Base-by-base conservation (phyloP, 2,329 filamentous ascomycete genomes). In the Fusarium sterilihyphosum region DNA sequence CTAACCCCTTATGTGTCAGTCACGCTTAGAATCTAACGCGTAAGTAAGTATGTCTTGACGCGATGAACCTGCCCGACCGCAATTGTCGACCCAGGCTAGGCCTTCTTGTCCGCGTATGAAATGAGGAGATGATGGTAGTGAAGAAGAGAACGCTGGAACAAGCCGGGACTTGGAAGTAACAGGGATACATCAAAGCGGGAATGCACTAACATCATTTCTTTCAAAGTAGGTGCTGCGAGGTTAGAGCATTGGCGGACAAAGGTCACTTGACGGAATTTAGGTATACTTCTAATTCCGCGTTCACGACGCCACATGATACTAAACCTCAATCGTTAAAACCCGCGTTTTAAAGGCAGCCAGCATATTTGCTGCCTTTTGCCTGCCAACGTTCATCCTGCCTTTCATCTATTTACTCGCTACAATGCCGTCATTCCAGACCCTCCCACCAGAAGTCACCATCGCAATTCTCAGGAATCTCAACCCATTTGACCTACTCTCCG, bases 181-280 rank as follows among this genome's bases (percentile, higher is more conserved):
- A 13, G 14, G 5, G 18, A 4, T 29, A 54, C 50, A 29, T 6
- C 7, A 9, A 2, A 22, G 2, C 0, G 5, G 2, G 8, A 13
- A 8, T 3, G 5, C 13, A 12, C 50, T 54, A 54, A 12, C 50
- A 29, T 8, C 35, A 17, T 1, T 9, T 18, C 35, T 8, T 0
- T 8, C 3, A 17, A 37, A 37, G 3, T 37, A 17, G 35, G 17
- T 37, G 16, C 4, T 37, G 3, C 17, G 17, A 37, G 0, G 35
- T 18, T 18, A 37, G 35, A 18, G 20, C 2, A 18, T 4, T 10
- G 0, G 20, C 3, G 0, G 8, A 5, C 5, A 17, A 4, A 41
- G 8, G 35, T 56, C 16, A 10, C 35, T n/a, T 29, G 0, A 20
- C 52, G 35, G 35, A 29, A 29, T 18, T 1, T 0, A 0, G 6